A percentile compares a stretch with the other conserved stretches of the same genome.
Conservation (phyloP, 306 rosid genomes). For the Chamaecrista fasciculata region DNA sequence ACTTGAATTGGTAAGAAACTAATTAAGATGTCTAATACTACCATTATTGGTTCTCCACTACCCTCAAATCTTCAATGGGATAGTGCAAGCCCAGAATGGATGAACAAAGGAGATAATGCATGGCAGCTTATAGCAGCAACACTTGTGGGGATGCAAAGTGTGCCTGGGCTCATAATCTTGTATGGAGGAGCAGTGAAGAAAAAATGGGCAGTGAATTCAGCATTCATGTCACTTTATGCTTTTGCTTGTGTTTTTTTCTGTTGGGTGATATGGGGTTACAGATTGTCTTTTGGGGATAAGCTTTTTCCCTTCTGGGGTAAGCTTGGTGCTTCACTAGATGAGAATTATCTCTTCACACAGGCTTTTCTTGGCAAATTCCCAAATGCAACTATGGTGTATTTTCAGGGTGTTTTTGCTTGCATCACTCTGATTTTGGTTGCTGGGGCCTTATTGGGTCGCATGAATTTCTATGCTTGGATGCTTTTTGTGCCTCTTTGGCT, state of each 20-base stretch:
- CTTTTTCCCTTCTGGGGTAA: constrained; percentile 46
- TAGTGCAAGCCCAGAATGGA: constrained; percentile 34
- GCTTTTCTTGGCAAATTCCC: constrained; percentile 38
- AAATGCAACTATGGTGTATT: constrained; percentile 45
- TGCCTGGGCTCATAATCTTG: constrained; percentile 45
- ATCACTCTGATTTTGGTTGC: constrained; percentile 50
- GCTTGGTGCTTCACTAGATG: constrained; percentile 27
- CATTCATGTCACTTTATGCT: constrained; percentile 51
- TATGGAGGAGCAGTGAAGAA: constrained; percentile 58
- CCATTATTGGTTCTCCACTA: not conserved
- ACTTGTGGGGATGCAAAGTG: constrained; percentile 39
- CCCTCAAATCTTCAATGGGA: constrained; percentile 33
- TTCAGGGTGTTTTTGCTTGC: constrained; percentile 47
- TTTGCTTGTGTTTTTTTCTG: constrained; percentile 47
- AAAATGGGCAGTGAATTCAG: constrained; percentile 59
- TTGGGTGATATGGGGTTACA: constrained; percentile 47
- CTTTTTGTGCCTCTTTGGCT: constrained; percentile 54
- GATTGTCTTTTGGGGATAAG: constrained; percentile 41
- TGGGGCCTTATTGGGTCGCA: constrained; percentile 48
- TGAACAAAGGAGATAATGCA: constrained; percentile 50
- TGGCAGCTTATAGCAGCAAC: constrained; percentile 49
- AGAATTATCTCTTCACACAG: constrained; percentile 16
- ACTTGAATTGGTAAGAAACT: too few relatives aligned
- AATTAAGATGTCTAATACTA: too few relatives aligned
- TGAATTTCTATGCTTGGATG: constrained; percentile 59